These are phyloP conservation scores for rapeseed (Brassica napus) DNA, from an alignment of 345 rosid species.

Conservation along the genomic window DNA sequence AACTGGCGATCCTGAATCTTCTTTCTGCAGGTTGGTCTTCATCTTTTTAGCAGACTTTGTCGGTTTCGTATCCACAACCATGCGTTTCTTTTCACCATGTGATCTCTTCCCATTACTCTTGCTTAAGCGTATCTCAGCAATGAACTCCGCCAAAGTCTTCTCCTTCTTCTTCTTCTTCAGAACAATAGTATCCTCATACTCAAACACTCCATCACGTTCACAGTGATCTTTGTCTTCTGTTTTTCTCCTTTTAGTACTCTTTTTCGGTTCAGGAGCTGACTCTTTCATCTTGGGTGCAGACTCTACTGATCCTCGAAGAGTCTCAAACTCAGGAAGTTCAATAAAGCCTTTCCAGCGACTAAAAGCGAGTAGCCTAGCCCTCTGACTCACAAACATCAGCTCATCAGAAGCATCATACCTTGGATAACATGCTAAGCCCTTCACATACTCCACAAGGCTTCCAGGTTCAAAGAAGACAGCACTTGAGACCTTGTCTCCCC, in stretches of 20 bases:
- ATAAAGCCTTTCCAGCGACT: slow-evolving; percentile 65
- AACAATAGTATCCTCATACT: slow-evolving; percentile 31
- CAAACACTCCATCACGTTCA: slow-evolving; percentile 43
- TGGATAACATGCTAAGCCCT: slow-evolving; percentile 50
- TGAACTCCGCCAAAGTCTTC: slow-evolving; percentile 58
- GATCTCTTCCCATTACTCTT: slow-evolving; percentile 37
- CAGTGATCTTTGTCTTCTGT: slow-evolving; percentile 33
- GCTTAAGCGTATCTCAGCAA: slow-evolving; percentile 48
- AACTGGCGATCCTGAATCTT: slow-evolving; percentile 35
- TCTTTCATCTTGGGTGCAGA: slow-evolving; percentile 44
- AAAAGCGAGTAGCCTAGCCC: slow-evolving; percentile 65
- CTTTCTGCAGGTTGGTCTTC: slow-evolving; percentile 18
- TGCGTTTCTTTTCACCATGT: slow-evolving; percentile 45
- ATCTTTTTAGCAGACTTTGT: slow-evolving; percentile 38
- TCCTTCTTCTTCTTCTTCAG: slow-evolving; percentile 53
- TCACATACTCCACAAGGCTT: slow-evolving; percentile 49
- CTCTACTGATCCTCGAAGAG: slow-evolving; percentile 48
- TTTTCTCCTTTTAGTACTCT: slow-evolving; percentile 39
- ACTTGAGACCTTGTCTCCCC: slow-evolving; percentile 54
- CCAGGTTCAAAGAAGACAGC: slow-evolving; percentile 57
- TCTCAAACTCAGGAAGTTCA: slow-evolving; percentile 56
- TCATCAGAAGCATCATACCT: slow-evolving; percentile 39
- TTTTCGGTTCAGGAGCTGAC: slow-evolving; percentile 32
- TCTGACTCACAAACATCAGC: slow-evolving; percentile 49
- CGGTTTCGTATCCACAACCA: slow-evolving; percentile 33